phyloP scores from a whole-genome alignment of 768 basidiomycete species.

The Amyloporia xantha region DNA sequence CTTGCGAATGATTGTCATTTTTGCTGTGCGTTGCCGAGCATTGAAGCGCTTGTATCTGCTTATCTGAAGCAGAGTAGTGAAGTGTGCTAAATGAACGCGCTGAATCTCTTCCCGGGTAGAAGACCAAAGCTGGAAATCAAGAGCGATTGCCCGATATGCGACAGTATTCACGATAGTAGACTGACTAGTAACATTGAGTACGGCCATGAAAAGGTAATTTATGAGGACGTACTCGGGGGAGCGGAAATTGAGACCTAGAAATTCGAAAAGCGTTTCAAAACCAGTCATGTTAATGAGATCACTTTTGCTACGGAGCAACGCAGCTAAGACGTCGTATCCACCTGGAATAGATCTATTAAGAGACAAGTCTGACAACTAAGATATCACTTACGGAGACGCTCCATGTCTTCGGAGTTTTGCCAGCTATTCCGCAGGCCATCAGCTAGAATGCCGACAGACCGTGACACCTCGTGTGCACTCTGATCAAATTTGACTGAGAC shows the following conservation, averaged over 20 bases:
- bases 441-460: conserved; percentile 62
- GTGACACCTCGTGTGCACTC: conserved; percentile 73
- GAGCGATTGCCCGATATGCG: conserved; percentile 76
- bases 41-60: conserved; percentile 80
- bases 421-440: conserved; percentile 81
- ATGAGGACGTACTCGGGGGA: conserved; percentile 59
- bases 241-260: conserved; percentile 79
- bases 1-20: conserved; percentile 64
- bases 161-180: conserved; percentile 79
- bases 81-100: conserved; percentile 73
- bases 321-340: conserved; percentile 82
- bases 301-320: conserved; percentile 65
- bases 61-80: conserved; percentile 60
- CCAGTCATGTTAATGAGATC: conserved; percentile 71
- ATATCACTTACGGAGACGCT: conserved; percentile 60
- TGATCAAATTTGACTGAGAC: conserved; percentile 22
- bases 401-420: conserved; percentile 95
- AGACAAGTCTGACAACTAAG: background rate
- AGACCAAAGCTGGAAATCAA: conserved; percentile 91
- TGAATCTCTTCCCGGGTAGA: conserved; percentile 67
- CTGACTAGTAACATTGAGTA: conserved; percentile 36
- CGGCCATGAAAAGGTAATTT: background rate
- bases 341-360: conserved; percentile 34
- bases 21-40: conserved; percentile 61
- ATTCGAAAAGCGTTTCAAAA: conserved; percentile 81